phyloP scores from a whole-genome alignment of 345 rosid genomes.

The Hibiscus mutabilis region DNA sequence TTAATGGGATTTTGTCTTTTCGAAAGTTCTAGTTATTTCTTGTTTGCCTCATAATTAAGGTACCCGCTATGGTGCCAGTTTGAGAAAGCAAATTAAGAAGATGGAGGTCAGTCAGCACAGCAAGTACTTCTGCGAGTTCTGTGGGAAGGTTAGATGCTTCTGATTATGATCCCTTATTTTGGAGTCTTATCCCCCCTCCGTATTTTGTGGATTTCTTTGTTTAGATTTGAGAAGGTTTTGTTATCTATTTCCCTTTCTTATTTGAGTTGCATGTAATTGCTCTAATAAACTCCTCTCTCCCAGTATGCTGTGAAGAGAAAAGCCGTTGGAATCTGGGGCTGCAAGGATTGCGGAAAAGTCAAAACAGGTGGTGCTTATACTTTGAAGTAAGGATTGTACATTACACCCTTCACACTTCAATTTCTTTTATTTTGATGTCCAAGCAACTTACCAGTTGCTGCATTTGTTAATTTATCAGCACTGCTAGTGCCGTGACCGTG shows the following conservation, averaged over 20 bases:
- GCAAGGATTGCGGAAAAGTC: constrained; percentile 96
- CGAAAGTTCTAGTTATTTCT: background rate
- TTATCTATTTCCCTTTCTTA: background rate
- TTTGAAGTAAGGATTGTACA: constrained; percentile 54
- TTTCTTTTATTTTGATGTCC: background rate
- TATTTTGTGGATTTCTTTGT: background rate
- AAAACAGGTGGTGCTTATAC: constrained; percentile 97
- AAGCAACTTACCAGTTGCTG: background rate
- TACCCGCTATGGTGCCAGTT: constrained; percentile 89
- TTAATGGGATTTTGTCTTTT: background rate
- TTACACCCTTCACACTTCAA: background rate
- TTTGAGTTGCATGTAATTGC: background rate
- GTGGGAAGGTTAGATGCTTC: constrained; percentile 56
- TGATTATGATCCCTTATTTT: background rate
- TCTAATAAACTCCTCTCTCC: background rate
- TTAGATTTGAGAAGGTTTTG: background rate
- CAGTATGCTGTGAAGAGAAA: constrained; percentile 91
- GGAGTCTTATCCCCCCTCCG: background rate
- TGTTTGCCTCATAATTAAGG: constrained; percentile 25
- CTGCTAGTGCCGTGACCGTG: constrained; percentile 83
- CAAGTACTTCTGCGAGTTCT: constrained; percentile 81
- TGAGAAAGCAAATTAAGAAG: constrained; percentile 85
- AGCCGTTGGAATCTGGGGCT: constrained; percentile 95
- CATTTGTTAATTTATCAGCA: constrained; percentile 33
- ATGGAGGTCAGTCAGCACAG: constrained; percentile 87